Evolutionary conservation across 2,329 filamentous ascomycete genomes (phyloP).

Genomic region (Emericellopsis cladophorae): DNA sequence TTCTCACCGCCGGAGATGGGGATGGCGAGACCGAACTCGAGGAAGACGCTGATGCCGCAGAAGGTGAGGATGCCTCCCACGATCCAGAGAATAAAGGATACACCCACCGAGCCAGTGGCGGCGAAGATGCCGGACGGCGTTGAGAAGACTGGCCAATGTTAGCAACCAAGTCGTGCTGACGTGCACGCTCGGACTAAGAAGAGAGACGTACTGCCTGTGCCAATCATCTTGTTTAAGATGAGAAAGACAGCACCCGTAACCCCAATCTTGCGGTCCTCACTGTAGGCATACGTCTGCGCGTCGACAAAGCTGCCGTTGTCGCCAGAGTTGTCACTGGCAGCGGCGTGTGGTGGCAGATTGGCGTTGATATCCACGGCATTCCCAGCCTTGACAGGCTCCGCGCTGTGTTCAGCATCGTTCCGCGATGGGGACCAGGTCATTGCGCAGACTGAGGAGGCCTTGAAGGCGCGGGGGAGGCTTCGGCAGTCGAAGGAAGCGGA

Average conservation of each 20-base stretch:
- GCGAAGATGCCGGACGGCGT: conserved; percentile 39
- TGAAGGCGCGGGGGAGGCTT: too few species aligned
- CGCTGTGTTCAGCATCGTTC: too few species aligned
- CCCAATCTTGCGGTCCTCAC: conserved; percentile 35
- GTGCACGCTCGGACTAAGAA: background rate
- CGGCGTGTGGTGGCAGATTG: background rate
- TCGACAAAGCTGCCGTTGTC: conserved; percentile 11
- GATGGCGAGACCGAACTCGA: conserved; percentile 51
- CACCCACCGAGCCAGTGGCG: conserved; percentile 35
- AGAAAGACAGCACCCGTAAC: conserved; percentile 38
- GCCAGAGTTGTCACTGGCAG: background rate
- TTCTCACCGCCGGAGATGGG: conserved; percentile 52
- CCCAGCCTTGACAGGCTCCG: too few species aligned
- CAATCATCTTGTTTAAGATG: conserved; percentile 47
- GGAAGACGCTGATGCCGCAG: conserved; percentile 45
- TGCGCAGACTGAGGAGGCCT: too few species aligned
- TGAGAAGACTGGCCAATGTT: conserved; percentile 30
- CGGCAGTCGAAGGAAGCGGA: too few species aligned
- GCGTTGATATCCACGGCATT: too few species aligned
- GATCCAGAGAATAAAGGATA: conserved; percentile 16
- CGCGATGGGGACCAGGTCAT: too few species aligned
- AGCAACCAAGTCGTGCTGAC: background rate
- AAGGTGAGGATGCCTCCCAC: conserved; percentile 40
- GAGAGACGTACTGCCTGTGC: conserved; percentile 36
- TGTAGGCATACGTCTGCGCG: conserved; percentile 25